phyloP scores from a whole-genome alignment of 164 flowering plant species.

The Vitis labrusca region DNA sequence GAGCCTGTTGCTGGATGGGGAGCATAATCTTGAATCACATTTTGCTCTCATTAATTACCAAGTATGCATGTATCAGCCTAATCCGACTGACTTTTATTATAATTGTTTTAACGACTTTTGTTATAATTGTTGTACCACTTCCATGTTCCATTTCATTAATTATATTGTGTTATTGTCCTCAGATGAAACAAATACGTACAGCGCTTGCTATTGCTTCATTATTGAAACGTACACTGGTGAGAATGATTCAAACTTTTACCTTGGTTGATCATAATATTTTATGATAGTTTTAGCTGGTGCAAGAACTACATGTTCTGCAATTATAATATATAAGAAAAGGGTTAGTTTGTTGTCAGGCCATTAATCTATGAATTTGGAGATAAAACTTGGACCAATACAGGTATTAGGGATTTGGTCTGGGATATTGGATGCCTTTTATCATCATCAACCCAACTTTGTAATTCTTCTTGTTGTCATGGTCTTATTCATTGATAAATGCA shows the following conservation, averaged over 20 bases:
- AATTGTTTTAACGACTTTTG: constrained; percentile 1
- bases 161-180: constrained; percentile 22
- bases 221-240: constrained; percentile 88
- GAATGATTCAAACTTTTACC: constrained; percentile 12
- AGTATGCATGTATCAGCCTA: constrained; percentile 41
- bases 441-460: too few species aligned
- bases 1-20: constrained; percentile 79
- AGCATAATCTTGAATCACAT: constrained; percentile 76
- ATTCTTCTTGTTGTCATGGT: too few species aligned
- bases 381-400: too few species aligned
- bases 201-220: constrained; percentile 91
- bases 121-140: background rate
- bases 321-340: too few species aligned
- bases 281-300: background rate
- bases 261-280: background rate
- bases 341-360: too few species aligned
- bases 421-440: too few species aligned
- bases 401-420: too few species aligned
- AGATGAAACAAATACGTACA: constrained; percentile 91
- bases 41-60: constrained; percentile 84
- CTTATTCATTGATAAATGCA: too few species aligned
- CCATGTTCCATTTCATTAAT: constrained; percentile 5
- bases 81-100: background rate
- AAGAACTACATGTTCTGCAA: background rate
- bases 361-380: too few species aligned